Base-by-base conservation (phyloP, 345 rosid species). In the Acer saccharum region DNA sequence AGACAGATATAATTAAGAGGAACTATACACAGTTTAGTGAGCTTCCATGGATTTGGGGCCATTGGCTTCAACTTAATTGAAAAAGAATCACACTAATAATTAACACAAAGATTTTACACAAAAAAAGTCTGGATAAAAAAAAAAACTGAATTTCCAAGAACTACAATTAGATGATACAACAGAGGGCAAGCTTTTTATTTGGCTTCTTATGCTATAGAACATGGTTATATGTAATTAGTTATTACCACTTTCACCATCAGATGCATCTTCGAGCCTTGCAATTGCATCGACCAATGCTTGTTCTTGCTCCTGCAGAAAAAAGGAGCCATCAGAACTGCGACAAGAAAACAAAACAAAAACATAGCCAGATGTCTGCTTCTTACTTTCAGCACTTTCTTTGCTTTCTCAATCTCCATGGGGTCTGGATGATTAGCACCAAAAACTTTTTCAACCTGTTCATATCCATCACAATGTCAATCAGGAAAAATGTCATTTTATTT, bases 171-270 rank as follows among this genome's bases (percentile, higher is more conserved):
- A 77, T 60, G 76, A 70, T 80, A 81, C 89, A 83, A 78, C 75
- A 76, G 65, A 78, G 65, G 35, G 75, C 8, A 71, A 35, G 79
- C 52, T 80, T 79, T 78, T 77, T 68, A 71, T 78, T 67, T 65
- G 69, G 78, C 66, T 64, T 79, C 74, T 39, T 23, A 67, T 72
- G 75, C 71, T 76, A 83, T 79, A 73, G 72, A 79, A 83, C 87
- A 82, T 78, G 77, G 83, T 86, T 78, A 83, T 81, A 78, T 81
- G 85, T 77, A 87, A 77, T 90, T 81, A 89, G 89, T 87, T 86
- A 90, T 93, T 94, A 91, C 98, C 99, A 72, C 98, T 94, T 90
- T 94, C 98, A 81, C 93, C 98, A 52, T 94, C 99, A 82, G 98
- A 93, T 65, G 95, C 93, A 79, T 90, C 98, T 85, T 93, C 96